A percentile compares a stretch with the other conserved stretches of the same genome.
Evolutionary conservation across 2,329 filamentous ascomycete genomes (phyloP).

Genomic region (Keithomyces neogunnii): DNA sequence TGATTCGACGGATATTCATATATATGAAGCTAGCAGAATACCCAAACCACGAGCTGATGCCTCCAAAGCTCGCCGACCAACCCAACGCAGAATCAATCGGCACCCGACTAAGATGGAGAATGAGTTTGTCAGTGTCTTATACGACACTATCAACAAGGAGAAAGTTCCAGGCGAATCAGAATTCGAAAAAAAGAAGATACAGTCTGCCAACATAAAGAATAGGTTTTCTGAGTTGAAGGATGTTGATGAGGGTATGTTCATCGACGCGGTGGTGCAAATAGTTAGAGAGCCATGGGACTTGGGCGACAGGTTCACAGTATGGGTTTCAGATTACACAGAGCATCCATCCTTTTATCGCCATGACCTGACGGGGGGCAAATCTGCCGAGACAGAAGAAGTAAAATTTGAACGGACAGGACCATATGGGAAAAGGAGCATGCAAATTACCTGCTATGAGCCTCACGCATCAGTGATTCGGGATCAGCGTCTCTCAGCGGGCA

Average conservation of each 20-base stretch:
- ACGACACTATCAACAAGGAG: conserved; percentile 34
- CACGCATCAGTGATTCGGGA: conserved; percentile 53
- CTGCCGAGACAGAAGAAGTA: conserved; percentile 30
- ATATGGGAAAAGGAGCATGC: conserved; percentile 61
- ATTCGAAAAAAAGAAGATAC: conserved; percentile 30
- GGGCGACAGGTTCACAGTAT: conserved; percentile 48
- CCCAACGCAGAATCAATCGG: conserved; percentile 12
- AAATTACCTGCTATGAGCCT: conserved; percentile 61
- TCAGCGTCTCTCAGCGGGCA: conserved; percentile 42
- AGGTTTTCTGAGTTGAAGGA: conserved; percentile 62
- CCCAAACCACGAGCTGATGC: conserved; percentile 28
- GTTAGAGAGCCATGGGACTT: conserved; percentile 40
- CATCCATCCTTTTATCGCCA: conserved; percentile 56
- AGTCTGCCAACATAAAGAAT: conserved; percentile 35
- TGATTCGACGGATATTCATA: conserved; percentile 30
- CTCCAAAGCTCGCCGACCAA: conserved; percentile 16
- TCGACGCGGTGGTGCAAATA: conserved; percentile 65
- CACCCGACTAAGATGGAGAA: conserved; percentile 21
- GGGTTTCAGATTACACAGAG: conserved; percentile 76
- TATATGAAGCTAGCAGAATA: conserved; percentile 29
- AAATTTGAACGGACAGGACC: conserved; percentile 60
- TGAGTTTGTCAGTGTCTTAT: conserved; percentile 39
- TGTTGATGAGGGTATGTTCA: conserved; percentile 46
- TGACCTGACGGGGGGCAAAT: conserved; percentile 19
- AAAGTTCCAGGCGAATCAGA: conserved; percentile 31